Base-by-base conservation (phyloP, 495 filamentous ascomycete genomes). In the Pyrenula massariospora region DNA sequence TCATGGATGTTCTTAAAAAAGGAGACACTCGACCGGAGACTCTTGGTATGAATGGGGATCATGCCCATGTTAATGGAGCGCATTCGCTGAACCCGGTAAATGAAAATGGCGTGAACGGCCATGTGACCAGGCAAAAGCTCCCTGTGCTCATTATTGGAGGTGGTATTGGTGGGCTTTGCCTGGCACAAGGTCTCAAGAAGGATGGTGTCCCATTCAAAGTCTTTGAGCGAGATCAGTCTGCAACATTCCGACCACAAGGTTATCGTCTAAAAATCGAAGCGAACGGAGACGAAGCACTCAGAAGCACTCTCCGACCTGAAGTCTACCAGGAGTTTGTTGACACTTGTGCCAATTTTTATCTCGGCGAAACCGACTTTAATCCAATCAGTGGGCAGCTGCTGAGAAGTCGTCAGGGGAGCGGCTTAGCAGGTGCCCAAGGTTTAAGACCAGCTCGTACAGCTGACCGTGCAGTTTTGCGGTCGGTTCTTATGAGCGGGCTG, bases 101-200 rank as follows among this genome's bases (percentile, higher is more conserved):
- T 8, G 15, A 5, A 5, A 42, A 42, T 15, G 31, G 31, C 31
- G 5, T 42, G 31, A 42, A 42, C 15, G 31, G 15, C 15, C 74
- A 42, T 42, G 31, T 42, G 31, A 5, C 5, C 5, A 42, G 31
- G 31, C 31, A 42, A 15, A 50, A 58, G 10, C 25, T 49, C 3
- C 64, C 67, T 22, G 59, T 73, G 24, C 62, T 71, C 23, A 69
- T 82, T 53, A 68, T 75, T 42, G 79, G 79, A 53, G 78, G 68
- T 48, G 79, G 80, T 20, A 67, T 82, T 1, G 75, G 75, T n/a
- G 79, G 77, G 22, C 69, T 82, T 0, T 70, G 73, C 15, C 71
- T 82, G 0, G 78, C 77, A 3, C 77, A 83, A 57, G 73, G 70
- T n/a, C 69, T 83, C 2, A 69, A 73, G 42, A 72, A 77, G 54